Base-by-base conservation (phyloP, 345 rosid genomes). In the Pseudoturritis turrita region DNA sequence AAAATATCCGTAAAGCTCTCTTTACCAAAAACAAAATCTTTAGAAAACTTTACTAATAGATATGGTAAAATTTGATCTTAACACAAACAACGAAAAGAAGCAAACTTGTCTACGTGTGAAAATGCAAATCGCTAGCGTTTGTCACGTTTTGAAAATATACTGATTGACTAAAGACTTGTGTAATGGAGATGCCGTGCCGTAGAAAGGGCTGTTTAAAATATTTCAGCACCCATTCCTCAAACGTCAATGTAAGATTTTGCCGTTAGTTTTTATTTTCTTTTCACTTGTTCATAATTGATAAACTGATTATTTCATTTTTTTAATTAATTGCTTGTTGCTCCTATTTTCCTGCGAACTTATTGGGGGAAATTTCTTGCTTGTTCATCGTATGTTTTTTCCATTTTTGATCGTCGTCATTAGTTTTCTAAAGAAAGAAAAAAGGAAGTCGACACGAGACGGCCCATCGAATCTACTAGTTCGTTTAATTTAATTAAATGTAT, bases 221-320 rank as follows among this genome's bases (percentile, higher is more conserved):
- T 66, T 67, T 47, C 10, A 22, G 39, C 29, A 57, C 73, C 72
- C 68, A 74, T 59, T 67, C 78, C 62, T 74, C 22, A 18, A 40
- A 74, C 68, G 68, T 74, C 78, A 59, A 59, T 59, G 22, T 49
- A 8, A 74, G 78, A 74, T 67, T 67, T 74, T 67, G 50, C 68
- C 4, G 62, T 59, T 66, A 59, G 46, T 41, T 23, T 45, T 65
- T 35, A n/a, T 65, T 56, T 65, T 62, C 4, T 22, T 56, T 46
- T 71, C 19, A 47, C n/a, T n/a, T n/a, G 63, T 74, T 74, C 3
- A 25, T 25, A 25, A 25, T 8, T 44, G 33, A 45, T 44, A 15
- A 28, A 63, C 49, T 66, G 1, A 29, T 29, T 29, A 18, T 47
- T 57, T 49, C 25, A 40, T 45, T 74, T 65, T 26, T 57, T 28